Percentiles rank a stretch among this genome's conserved stretches.
Conservation (phyloP, 352 stramenopile genomes). For the Pythium coloratum region DNA sequence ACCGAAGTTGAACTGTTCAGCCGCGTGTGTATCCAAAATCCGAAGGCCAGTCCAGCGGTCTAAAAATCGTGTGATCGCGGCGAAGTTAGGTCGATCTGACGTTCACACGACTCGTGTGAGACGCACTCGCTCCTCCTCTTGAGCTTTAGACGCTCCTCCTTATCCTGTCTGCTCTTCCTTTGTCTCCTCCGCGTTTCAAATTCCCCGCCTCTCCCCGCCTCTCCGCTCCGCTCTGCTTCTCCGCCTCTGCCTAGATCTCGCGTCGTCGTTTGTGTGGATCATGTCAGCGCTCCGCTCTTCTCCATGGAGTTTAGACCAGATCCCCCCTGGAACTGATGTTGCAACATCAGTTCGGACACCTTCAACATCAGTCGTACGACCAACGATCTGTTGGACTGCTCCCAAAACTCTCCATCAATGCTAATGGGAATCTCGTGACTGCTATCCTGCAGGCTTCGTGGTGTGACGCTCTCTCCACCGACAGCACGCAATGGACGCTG, state of each 20-base stretch:
- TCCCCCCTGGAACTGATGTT: background rate
- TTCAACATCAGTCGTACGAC: constrained; percentile 15
- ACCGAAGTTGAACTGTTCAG: background rate
- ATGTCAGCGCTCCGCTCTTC: constrained; percentile 21
- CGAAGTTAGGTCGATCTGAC: background rate
- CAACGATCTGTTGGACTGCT: background rate
- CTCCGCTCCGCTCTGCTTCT: background rate
- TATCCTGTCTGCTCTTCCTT: background rate
- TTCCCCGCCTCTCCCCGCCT: background rate
- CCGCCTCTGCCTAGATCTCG: background rate
- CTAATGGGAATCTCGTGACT: background rate
- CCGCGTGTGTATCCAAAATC: constrained; percentile 13
- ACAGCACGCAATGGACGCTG: constrained; percentile 8
- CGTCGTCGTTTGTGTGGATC: background rate
- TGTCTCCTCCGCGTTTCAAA: background rate
- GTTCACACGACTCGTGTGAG: background rate
- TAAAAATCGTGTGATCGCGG: background rate
- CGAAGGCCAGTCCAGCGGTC: constrained; percentile 17
- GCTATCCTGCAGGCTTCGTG: background rate
- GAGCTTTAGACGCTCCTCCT: background rate
- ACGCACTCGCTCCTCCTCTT: background rate
- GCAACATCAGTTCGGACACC: background rate
- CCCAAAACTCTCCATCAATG: background rate
- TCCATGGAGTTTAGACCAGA: constrained; percentile 3
- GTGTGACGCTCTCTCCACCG: constrained; percentile 1